Conservation (phyloP, 345 rosid species). For the Punica granatum region DNA sequence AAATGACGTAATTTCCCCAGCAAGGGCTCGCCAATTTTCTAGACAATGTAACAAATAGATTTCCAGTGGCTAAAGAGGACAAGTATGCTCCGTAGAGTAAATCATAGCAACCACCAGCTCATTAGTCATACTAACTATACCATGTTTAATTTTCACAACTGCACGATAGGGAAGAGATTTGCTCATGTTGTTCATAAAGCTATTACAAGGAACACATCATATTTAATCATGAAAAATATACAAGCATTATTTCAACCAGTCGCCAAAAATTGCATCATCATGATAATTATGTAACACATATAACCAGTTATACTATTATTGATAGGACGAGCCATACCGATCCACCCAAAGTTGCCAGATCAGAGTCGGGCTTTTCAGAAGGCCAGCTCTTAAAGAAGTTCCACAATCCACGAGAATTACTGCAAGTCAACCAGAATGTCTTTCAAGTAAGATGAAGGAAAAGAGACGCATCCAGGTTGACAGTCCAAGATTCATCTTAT, state of each 20-base stretch:
- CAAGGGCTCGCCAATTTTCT: not conserved
- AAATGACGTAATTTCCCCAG: not conserved
- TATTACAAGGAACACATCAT: not conserved
- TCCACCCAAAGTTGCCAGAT: slow-evolving; percentile 16
- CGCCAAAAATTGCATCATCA: not conserved
- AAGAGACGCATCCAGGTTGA: not conserved
- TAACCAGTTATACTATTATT: not conserved
- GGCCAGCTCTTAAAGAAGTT: slow-evolving; percentile 36
- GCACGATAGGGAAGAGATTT: not conserved
- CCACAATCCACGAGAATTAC: slow-evolving; percentile 58
- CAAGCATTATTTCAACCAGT: not conserved
- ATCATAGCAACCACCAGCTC: not conserved
- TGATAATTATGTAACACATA: not conserved
- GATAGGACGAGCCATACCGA: not conserved
- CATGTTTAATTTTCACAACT: not conserved
- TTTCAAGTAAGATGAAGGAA: slow-evolving; percentile 1
- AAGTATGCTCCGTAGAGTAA: not conserved
- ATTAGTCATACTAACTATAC: not conserved
- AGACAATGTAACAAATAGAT: not conserved
- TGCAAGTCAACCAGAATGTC: slow-evolving; percentile 17
- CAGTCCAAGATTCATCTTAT: not conserved
- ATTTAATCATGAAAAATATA: not conserved
- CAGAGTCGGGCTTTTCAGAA: slow-evolving; percentile 30
- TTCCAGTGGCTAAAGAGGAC: not conserved
- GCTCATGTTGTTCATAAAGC: not conserved